These are phyloP conservation scores for Myotisia sp. DNA, from an alignment of 2,329 filamentous ascomycete genomes.

Conservation along the genomic window DNA sequence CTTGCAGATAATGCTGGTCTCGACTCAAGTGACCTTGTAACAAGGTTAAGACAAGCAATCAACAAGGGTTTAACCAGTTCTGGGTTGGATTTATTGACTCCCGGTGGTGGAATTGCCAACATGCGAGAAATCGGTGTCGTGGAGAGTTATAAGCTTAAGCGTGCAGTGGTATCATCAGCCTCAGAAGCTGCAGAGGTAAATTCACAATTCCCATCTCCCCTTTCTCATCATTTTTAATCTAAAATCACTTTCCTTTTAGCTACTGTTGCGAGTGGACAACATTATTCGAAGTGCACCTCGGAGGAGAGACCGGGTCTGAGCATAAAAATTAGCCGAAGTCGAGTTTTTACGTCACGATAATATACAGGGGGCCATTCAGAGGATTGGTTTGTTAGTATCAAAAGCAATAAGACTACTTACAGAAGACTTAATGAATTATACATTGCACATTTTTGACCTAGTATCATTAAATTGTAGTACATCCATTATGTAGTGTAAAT, in stretches of 20 bases:
- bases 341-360: too few species aligned
- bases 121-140: constrained; percentile 93
- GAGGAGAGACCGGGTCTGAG: constrained; percentile 64
- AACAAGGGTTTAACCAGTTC: constrained; percentile 90
- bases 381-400: too few species aligned
- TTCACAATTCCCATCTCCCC: constrained; percentile 7
- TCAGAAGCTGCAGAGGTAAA: constrained; percentile 91
- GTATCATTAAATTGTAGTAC: too few species aligned
- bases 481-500: too few species aligned
- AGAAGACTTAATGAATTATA: too few species aligned
- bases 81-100: constrained; percentile 74
- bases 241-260: constrained; percentile 33
- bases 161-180: constrained; percentile 89
- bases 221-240: not conserved
- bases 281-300: constrained; percentile 90
- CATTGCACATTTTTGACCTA: too few species aligned
- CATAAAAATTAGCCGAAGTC: too few species aligned
- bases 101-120: constrained; percentile 82
- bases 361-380: too few species aligned
- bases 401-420: too few species aligned
- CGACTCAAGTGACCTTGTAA: constrained; percentile 86
- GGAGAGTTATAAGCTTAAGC: constrained; percentile 97
- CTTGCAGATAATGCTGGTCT: constrained; percentile 94
- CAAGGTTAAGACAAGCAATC: constrained; percentile 79
- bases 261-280: constrained; percentile 88